Percentiles rank a stretch among this genome's conserved stretches.
phyloP scores from a whole-genome alignment of 495 filamentous ascomycete genomes.

The Penicillium paradoxum region DNA sequence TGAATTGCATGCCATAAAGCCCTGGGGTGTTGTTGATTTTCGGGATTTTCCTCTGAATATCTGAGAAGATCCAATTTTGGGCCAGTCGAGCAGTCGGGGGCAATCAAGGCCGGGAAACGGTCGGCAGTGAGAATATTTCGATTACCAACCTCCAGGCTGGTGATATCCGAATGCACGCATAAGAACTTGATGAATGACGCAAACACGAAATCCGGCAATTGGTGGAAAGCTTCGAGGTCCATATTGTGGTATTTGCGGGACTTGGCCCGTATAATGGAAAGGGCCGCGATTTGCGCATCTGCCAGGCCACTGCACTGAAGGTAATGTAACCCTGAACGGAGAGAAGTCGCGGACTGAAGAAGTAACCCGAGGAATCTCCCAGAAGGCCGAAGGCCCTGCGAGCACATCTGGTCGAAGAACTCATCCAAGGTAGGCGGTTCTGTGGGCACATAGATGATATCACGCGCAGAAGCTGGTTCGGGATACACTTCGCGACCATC shows the following conservation, averaged over 20 bases:
- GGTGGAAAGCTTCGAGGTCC: conserved; percentile 19
- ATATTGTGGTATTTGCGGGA: conserved; percentile 13
- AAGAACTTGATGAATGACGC: conserved; percentile 47
- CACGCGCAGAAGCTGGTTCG: conserved; percentile 51
- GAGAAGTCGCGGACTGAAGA: conserved; percentile 37
- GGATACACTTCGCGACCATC: conserved; percentile 56
- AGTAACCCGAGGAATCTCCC: conserved; percentile 44
- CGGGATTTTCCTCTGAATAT: conserved; percentile 13
- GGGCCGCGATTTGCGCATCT: conserved; percentile 26
- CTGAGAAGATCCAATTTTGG: conserved; percentile 18
- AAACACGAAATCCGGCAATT: conserved; percentile 40
- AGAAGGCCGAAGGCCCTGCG: conserved; percentile 40
- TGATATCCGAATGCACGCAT: conserved; percentile 24
- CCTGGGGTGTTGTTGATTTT: conserved; percentile 21
- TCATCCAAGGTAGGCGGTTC: conserved; percentile 51
- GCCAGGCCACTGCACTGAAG: conserved; percentile 34
- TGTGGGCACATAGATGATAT: conserved; percentile 52
- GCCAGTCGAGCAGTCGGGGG: background rate
- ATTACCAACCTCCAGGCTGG: background rate
- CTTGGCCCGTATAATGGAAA: conserved; percentile 27
- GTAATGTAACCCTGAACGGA: conserved; percentile 38
- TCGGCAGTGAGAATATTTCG: conserved; percentile 24
- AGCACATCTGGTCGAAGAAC: conserved; percentile 51
- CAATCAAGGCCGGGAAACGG: conserved; percentile 30
- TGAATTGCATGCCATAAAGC: conserved; percentile 41